Evolutionary conservation across 768 basidiomycete species (phyloP).

Genomic region (Aureoboletus auriporus): DNA sequence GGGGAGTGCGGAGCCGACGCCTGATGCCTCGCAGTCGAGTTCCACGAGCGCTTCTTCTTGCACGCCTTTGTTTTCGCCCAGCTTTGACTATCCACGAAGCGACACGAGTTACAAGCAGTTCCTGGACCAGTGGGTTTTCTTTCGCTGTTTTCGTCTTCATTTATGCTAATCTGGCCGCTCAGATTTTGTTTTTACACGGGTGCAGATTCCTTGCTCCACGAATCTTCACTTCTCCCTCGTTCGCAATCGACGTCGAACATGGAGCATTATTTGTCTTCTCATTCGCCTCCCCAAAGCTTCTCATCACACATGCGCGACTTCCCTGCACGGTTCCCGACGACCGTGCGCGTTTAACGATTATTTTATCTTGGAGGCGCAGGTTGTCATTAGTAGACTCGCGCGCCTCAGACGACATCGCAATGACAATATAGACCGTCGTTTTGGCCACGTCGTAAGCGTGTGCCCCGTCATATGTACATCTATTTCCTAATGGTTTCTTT

Average conservation of each 20-base stretch:
- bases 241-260: slow-evolving; percentile 53
- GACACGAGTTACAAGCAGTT: slow-evolving; percentile 56
- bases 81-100: slow-evolving; percentile 21
- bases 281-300: slow-evolving; percentile 28
- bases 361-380: neutral
- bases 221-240: slow-evolving; percentile 29
- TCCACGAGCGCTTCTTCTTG: slow-evolving; percentile 44
- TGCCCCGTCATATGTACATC: neutral
- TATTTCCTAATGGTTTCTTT: neutral
- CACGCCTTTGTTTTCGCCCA: slow-evolving; percentile 41
- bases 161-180: slow-evolving; percentile 3
- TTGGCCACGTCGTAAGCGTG: neutral
- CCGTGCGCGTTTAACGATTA: slow-evolving; percentile 12
- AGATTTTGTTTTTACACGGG: slow-evolving; percentile 87
- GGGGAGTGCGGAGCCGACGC: slow-evolving; percentile 40
- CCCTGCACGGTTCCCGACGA: slow-evolving; percentile 23
- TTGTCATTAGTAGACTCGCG: neutral
- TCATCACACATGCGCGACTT: slow-evolving; percentile 25
- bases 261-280: slow-evolving; percentile 43
- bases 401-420: neutral
- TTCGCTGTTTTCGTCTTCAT: neutral
- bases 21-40: slow-evolving; percentile 41
- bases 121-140: slow-evolving; percentile 52
- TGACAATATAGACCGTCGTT: neutral
- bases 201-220: slow-evolving; percentile 34